Conservation (phyloP, 1,284 basidiomycete genomes). For the Omphalotus olearius region DNA sequence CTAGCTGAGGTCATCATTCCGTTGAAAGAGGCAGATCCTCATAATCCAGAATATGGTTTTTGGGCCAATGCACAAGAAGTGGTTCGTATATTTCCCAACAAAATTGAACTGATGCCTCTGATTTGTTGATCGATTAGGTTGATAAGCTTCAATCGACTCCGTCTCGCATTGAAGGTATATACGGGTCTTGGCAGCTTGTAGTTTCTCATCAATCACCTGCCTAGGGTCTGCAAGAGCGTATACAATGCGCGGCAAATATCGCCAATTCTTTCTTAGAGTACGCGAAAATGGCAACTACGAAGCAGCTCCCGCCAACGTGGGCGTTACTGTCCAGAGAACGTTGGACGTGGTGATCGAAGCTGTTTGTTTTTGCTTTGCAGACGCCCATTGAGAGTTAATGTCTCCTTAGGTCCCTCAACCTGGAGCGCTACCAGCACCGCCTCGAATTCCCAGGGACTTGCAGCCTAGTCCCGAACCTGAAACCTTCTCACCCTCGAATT, state of each 20-base stretch:
- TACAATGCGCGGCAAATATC: slow-evolving; percentile 62
- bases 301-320: slow-evolving; percentile 41
- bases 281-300: slow-evolving; percentile 44
- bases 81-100: slow-evolving; percentile 24
- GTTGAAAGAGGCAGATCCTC: slow-evolving; percentile 40
- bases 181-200: not conserved
- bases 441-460: slow-evolving; percentile 16
- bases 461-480: slow-evolving; percentile 12
- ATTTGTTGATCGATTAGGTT: slow-evolving; percentile 27
- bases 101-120: not conserved
- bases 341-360: slow-evolving; percentile 46
- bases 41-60: slow-evolving; percentile 47
- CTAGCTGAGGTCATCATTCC: slow-evolving; percentile 63
- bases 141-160: slow-evolving; percentile 56
- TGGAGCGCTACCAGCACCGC: slow-evolving; percentile 27
- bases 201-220: not conserved
- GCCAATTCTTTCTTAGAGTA: slow-evolving; percentile 65
- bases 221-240: slow-evolving; percentile 67
- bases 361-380: slow-evolving; percentile 26
- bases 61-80: slow-evolving; percentile 69
- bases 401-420: slow-evolving; percentile 21
- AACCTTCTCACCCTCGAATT: not conserved
- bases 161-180: slow-evolving; percentile 63
- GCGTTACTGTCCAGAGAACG: slow-evolving; percentile 40
- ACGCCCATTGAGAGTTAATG: not conserved